Evolutionary conservation across 257 asterid genomes (phyloP).

Genomic region (Solanum pimpinellifolium): DNA sequence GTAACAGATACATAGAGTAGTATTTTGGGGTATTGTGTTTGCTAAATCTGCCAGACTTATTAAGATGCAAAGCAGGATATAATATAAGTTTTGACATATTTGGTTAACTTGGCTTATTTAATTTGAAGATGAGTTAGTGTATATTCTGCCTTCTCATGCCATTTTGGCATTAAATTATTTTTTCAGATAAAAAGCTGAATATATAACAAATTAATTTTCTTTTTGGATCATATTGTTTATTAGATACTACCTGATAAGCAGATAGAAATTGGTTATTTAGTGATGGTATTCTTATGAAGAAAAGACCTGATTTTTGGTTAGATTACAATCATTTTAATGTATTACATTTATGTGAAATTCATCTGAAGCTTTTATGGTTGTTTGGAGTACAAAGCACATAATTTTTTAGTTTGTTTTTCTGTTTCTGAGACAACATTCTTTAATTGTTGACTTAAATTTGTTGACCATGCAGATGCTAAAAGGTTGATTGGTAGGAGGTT

Average conservation of each 20-base stretch:
- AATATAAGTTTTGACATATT: not conserved
- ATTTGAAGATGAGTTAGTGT: not conserved
- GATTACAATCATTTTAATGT: not conserved
- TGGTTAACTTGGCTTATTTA: not conserved
- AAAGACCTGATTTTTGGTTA: not conserved
- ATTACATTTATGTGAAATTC: not conserved
- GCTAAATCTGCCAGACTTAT: not conserved
- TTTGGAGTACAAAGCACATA: not conserved
- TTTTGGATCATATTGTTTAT: not conserved
- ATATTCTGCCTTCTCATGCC: not conserved
- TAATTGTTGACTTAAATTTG: not conserved
- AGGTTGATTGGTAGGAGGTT: slow-evolving; percentile 70
- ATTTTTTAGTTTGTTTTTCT: not conserved
- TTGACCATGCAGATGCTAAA: slow-evolving; percentile 48
- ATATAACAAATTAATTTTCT: not conserved
- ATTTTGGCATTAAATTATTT: not conserved
- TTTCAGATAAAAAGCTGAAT: not conserved
- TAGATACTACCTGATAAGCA: not conserved
- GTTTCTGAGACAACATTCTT: not conserved
- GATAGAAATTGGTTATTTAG: not conserved
- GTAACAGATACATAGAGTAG: not conserved
- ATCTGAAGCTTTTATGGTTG: not conserved
- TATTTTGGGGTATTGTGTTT: not conserved
- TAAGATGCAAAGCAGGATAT: not conserved
- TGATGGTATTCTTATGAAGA: not conserved